Conservation (phyloP, 2,329 filamentous ascomycete species). For the Aspergillus transmontanensis region DNA sequence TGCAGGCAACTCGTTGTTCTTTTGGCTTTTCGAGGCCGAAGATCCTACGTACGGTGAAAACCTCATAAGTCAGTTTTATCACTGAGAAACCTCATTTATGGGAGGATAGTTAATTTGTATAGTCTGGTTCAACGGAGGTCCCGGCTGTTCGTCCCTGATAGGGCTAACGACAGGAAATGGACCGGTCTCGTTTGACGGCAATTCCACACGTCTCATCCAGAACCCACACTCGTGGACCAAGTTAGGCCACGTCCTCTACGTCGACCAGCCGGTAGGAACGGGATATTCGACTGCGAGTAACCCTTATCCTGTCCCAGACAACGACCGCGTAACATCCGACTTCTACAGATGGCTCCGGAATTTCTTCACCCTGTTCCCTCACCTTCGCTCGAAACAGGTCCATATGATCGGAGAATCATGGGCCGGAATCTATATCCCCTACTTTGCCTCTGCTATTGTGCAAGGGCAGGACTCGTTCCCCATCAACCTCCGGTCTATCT, state of each 20-base stretch:
- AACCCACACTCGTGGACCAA: slow-evolving; percentile 36
- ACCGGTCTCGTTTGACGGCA: slow-evolving; percentile 15
- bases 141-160: slow-evolving; percentile 39
- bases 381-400: slow-evolving; percentile 33
- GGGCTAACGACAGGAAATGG: slow-evolving; percentile 26
- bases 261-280: slow-evolving; percentile 42
- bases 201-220: slow-evolving; percentile 24
- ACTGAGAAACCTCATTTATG: not conserved
- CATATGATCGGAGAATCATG: slow-evolving; percentile 44
- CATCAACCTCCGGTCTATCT: slow-evolving; percentile 37
- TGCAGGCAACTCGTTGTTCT: slow-evolving; percentile 37
- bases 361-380: slow-evolving; percentile 35
- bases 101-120: not conserved
- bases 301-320: slow-evolving; percentile 30
- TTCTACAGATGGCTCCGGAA: slow-evolving; percentile 35
- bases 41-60: slow-evolving; percentile 32
- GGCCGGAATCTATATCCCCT: slow-evolving; percentile 42
- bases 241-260: slow-evolving; percentile 38
- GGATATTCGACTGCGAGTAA: slow-evolving; percentile 36
- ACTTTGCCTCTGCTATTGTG: slow-evolving; percentile 37
- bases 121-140: slow-evolving; percentile 43
- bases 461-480: slow-evolving; percentile 27
- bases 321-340: slow-evolving; percentile 31
- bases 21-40: slow-evolving; percentile 41
- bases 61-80: slow-evolving; percentile 33